Conservation (phyloP, 257 asterid species). For the Cinchona pubescens region DNA sequence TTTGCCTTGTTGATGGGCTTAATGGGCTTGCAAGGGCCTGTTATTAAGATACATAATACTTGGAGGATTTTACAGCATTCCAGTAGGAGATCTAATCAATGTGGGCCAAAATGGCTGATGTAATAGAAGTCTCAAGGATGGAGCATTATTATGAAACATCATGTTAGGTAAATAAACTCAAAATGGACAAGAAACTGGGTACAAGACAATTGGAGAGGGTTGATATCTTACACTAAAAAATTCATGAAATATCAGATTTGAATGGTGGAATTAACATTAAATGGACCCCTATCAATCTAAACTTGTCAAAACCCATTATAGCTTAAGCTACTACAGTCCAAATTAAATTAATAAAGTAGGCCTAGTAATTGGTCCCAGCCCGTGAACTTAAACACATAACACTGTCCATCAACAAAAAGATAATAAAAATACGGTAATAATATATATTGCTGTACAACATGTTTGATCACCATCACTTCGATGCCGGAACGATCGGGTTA, state of each 20-base stretch:
- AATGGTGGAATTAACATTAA: neutral
- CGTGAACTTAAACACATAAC: neutral
- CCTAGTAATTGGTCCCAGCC: constrained; percentile 9
- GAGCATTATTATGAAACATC: neutral
- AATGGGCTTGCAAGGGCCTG: neutral
- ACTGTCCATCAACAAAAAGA: too few relatives aligned
- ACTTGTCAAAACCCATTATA: constrained; percentile 9
- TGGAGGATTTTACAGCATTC: neutral
- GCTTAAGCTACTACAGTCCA: neutral
- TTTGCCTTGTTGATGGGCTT: too few relatives aligned
- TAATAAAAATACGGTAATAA: too few relatives aligned
- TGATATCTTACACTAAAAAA: neutral
- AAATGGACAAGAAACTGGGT: neutral
- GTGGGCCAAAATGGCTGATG: constrained; percentile 8
- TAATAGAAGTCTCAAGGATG: neutral
- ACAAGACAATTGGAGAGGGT: neutral
- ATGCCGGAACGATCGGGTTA: too few relatives aligned
- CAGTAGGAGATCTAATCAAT: neutral
- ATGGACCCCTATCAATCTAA: constrained; percentile 7
- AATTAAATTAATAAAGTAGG: constrained; percentile 6
- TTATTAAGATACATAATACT: neutral
- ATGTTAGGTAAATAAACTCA: neutral
- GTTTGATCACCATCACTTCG: too few relatives aligned
- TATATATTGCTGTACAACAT: too few relatives aligned
- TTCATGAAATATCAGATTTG: neutral